Base-by-base conservation (phyloP, 164 flowering plant species). In the Nymphaea thermarum region DNA sequence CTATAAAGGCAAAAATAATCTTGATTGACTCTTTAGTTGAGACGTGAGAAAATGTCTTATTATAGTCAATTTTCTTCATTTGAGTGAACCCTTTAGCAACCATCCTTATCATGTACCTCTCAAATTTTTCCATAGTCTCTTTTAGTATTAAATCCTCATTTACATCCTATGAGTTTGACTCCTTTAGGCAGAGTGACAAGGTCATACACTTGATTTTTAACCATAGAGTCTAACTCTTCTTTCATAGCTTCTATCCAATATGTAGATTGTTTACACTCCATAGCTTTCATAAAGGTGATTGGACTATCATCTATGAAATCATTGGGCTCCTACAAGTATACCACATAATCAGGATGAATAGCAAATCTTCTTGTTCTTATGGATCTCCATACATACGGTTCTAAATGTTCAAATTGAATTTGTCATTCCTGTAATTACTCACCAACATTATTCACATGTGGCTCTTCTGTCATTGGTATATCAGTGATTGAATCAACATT, bases 61-160 rank as follows among this genome's bases (percentile, higher is more conserved):
- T 25, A 25, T 25, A 25, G 36, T 25, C 36, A 25, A 25, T 25
- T 25, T 25, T 1, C 43, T 11, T 43, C 14, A 6, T 7, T 42
- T 63, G 65, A 11, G 15, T 63, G 43, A 63, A 12, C 14, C 65
- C 65, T 41, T 63, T 63, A 41, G 65, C 65, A 2, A 63, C 65
- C 4, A 63, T 6, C 14, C 65, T 18, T 18, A 43, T 43, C 43
- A 42, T 63, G 12, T 47, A 12, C 12, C 55, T 47, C 55, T 47
- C 55, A 47, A 47, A 3, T 7, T 47, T 47, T 0, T 5, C 55
- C 12, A 5, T 3, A 47, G 55, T 47, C 5, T 47, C 12, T 47
- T n/a, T 61, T 61, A 6, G 42, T 61, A 2, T 61, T 61, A 61
- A 61, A 61, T 7, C 8, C 64, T 16, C 64, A 61, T 36, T 61